A percentile compares a stretch with the other conserved stretches of the same genome.
Conservation (phyloP, 257 asterid genomes). For the Haberlea rhodopensis region DNA sequence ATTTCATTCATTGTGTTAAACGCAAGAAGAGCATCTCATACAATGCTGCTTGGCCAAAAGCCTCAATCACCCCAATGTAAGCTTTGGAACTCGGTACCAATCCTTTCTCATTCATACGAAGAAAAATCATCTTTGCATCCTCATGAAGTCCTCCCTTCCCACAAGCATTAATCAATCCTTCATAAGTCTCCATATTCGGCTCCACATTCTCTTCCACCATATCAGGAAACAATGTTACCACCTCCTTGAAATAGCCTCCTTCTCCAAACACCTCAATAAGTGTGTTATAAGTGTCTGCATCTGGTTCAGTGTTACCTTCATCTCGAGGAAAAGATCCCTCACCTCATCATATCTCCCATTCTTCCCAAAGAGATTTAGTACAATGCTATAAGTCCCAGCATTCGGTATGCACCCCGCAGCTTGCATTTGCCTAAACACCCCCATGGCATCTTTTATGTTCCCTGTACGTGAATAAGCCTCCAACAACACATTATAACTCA, state of each 20-base stretch:
- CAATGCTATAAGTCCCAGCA: conserved; percentile 76
- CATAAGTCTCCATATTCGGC: conserved; percentile 97
- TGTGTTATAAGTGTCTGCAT: conserved; percentile 82
- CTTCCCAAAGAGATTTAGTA: conserved; percentile 81
- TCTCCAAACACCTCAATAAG: conserved; percentile 89
- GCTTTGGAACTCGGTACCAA: conserved; percentile 82
- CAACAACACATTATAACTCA: conserved; percentile 79
- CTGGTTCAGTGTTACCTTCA: conserved; percentile 91
- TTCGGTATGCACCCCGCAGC: conserved; percentile 78
- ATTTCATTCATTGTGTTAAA: conserved; percentile 92
- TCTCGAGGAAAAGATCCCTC: conserved; percentile 88
- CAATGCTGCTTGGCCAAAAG: conserved; percentile 86
- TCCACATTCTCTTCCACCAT: conserved; percentile 89
- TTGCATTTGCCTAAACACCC: conserved; percentile 93
- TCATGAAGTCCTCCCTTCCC: conserved; percentile 92
- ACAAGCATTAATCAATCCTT: conserved; percentile 82
- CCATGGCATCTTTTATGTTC: conserved; percentile 74
- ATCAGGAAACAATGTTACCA: conserved; percentile 92
- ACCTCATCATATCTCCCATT: conserved; percentile 88
- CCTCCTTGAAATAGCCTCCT: conserved; percentile 98
- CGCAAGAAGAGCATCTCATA: conserved; percentile 88
- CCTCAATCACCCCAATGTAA: conserved; percentile 72
- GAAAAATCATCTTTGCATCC: conserved; percentile 73
- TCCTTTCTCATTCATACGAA: conserved; percentile 70
- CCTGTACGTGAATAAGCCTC: conserved; percentile 79